Evolutionary conservation across 495 filamentous ascomycete species (phyloP).

Genomic region (Penicillium herquei): DNA sequence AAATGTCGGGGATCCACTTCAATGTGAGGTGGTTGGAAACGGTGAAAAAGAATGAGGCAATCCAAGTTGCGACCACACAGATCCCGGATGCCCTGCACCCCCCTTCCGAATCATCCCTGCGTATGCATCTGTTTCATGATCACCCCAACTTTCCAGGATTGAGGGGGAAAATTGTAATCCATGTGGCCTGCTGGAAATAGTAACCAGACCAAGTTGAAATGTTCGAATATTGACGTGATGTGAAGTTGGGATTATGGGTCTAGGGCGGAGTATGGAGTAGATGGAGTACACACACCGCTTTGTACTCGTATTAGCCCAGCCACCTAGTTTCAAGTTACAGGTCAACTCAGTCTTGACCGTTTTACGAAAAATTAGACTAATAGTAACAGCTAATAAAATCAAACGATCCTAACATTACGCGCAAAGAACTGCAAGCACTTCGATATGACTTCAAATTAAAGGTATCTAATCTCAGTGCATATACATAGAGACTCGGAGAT

Average conservation of each 20-base stretch:
- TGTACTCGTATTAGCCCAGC: too few species aligned
- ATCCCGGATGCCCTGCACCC: background rate
- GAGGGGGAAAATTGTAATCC: background rate
- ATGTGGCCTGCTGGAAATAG: background rate
- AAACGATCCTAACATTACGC: too few species aligned
- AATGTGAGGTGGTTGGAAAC: background rate
- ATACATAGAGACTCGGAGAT: too few species aligned
- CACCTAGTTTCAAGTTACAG: too few species aligned
- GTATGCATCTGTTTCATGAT: slow-evolving; percentile 1
- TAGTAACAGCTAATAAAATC: too few species aligned
- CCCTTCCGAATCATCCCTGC: background rate
- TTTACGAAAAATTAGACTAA: too few species aligned
- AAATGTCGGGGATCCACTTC: slow-evolving; percentile 1
- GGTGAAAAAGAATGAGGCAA: slow-evolving; percentile 1
- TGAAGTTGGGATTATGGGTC: background rate
- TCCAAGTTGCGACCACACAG: slow-evolving; percentile 2
- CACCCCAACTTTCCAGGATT: background rate
- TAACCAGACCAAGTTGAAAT: background rate
- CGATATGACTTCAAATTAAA: too few species aligned
- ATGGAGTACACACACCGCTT: too few species aligned
- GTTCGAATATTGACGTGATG: background rate
- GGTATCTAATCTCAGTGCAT: too few species aligned
- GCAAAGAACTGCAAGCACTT: too few species aligned
- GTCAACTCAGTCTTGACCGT: too few species aligned
- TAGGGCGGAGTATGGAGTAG: too few species aligned